Evolutionary conservation across 176 grass and related monocot genomes (phyloP).

Genomic region (Oryza longistaminata): DNA sequence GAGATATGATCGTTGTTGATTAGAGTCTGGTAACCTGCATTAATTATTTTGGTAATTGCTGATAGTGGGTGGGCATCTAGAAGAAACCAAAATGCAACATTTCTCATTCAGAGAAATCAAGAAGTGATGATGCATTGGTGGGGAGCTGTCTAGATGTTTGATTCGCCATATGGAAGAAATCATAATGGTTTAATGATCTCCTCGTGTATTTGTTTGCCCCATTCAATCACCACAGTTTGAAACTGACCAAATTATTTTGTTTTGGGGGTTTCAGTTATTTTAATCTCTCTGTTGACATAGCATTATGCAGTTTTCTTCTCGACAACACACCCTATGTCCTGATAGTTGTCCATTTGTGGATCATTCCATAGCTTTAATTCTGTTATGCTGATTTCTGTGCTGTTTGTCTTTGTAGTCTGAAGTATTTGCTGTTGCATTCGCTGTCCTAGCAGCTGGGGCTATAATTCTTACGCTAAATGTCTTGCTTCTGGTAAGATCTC

Average conservation of each 20-base stretch:
- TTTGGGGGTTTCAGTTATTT: background rate
- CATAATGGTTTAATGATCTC: background rate
- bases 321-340: background rate
- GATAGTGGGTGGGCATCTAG: background rate
- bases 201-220: background rate
- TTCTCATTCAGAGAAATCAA: constrained; percentile 12
- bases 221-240: background rate
- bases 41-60: background rate
- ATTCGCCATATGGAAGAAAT: constrained; percentile 13
- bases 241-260: background rate
- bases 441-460: constrained; percentile 95
- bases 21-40: background rate
- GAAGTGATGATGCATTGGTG: background rate
- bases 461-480: constrained; percentile 96
- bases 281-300: background rate
- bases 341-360: background rate
- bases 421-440: constrained; percentile 99
- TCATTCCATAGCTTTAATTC: background rate
- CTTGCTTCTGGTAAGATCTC: constrained; percentile 76
- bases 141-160: background rate
- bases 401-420: constrained; percentile 73
- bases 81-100: background rate
- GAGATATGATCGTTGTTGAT: background rate
- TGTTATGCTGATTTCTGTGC: constrained; percentile 21
- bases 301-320: background rate